Conservation (phyloP, 169 alveolate species). For the Ophryocystis elektroscirrha region DNA sequence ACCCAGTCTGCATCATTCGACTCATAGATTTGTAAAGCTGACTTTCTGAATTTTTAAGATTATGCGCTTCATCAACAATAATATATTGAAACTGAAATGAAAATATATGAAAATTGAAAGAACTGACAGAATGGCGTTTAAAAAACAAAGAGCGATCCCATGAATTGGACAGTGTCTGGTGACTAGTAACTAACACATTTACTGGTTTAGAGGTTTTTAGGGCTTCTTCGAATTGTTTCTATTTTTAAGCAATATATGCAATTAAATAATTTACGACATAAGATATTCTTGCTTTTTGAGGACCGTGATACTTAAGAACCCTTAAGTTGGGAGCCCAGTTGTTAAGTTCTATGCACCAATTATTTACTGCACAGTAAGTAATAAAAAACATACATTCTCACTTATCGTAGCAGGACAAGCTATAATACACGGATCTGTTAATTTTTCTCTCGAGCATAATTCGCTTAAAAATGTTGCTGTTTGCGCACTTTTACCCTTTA, state of each 20-base stretch:
- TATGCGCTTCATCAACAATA: constrained; percentile 74
- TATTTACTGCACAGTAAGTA: too few relatives aligned
- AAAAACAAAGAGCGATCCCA: not conserved
- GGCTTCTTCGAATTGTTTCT: too few relatives aligned
- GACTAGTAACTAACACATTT: not conserved
- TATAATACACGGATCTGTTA: constrained; percentile 31
- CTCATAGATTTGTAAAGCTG: constrained; percentile 49
- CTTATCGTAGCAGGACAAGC: constrained; percentile 41
- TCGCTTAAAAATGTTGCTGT: constrained; percentile 16
- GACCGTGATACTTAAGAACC: constrained; percentile 27
- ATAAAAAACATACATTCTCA: too few relatives aligned
- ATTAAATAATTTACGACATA: too few relatives aligned
- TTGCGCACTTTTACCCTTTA: constrained; percentile 26
- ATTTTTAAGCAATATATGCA: too few relatives aligned
- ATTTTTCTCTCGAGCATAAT: constrained; percentile 12
- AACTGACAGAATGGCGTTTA: too few relatives aligned
- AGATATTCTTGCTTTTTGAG: too few relatives aligned
- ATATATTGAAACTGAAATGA: constrained; percentile 45
- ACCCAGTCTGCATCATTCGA: constrained; percentile 38
- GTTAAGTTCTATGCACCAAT: constrained; percentile 41
- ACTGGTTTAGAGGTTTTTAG: too few relatives aligned
- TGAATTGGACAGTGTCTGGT: not conserved
- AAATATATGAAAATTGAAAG: too few relatives aligned
- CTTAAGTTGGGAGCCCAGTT: constrained; percentile 42
- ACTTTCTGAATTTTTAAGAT: constrained; percentile 58